Base-by-base conservation (phyloP, 208 protist genomes). In the Crithidia sp. region DNA sequence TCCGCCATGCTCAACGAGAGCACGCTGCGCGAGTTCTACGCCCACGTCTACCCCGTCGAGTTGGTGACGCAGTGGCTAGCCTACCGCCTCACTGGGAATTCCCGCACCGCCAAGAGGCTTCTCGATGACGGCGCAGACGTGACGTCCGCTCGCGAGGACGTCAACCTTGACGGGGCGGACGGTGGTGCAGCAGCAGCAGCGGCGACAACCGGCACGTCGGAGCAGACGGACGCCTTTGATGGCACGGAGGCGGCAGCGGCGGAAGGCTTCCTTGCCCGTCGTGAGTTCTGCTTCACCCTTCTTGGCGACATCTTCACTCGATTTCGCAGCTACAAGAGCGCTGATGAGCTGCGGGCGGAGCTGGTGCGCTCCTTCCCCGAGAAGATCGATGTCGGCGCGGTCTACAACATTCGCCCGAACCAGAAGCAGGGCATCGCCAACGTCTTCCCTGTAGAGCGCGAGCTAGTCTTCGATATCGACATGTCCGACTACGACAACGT, bases 391-490 rank as follows among this genome's bases (percentile, higher is more conserved):
- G 90, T 92, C 13, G 93, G 93, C 12, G 93, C 91, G 4, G 91
- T 97, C 43, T 97, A 95, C 82, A 93, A 87, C 49, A 87, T 95
- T 50, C 88, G 89, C 0, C 91, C 90, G 0, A 95, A 87, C 71
- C 87, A 95, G 65, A 96, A 96, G 69, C 89, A 94, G 56, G 76
- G 76, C 17, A 82, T 82, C n/a, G 65, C 71, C n/a, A 89, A 95
- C 66, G 82, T 95, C 43, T 70, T 87, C 8, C 85, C 96, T 3
- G 63, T 93, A 7, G 89, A 99, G 81, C 97, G 97, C 14, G 98
- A 99, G 82, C 88, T 99, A 2, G 96, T 99, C 6, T 99, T 99
- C 74, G 99, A 99, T 96, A 99, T 99, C 77, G 99, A 99, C 87
- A 98, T 99, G 87, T 98, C 96, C 49, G 99, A 99, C 84, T 99